Base-by-base conservation (phyloP, 345 rosid species). In the Gossypium mustelinum region DNA sequence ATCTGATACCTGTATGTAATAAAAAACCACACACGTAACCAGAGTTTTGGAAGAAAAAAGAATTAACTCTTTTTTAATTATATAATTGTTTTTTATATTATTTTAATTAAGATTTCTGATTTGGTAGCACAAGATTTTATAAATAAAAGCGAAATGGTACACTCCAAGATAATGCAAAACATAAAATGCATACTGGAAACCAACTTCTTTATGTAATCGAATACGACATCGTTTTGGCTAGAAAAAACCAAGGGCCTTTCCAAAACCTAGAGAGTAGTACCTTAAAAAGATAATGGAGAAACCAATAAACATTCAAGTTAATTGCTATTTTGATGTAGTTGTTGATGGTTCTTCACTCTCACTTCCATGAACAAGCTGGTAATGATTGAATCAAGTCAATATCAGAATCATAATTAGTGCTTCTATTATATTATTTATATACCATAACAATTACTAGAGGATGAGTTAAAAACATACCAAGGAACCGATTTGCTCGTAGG, bases 401-500 rank as follows among this genome's bases (percentile, higher is more conserved):
- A 60, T 17, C 16, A 58, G 73, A 10, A 48, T 4, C 57, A 70
- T 20, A 4, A 1, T 25, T n/a, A 69, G 41, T 11, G 14, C 1
- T 4, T 8, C 10, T 8, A 45, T 45, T 1, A 25, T 7, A 59
- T 12, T 11, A 25, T 24, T 12, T 8, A 54, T 1, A 51, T 14
- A 27, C 64, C 10, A 13, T 1, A 56, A 34, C 54, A 62, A 16
- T 2, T 12, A 25, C 47, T 44, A 45, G 63, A 64, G 25, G 18
- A 57, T 57, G 62, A 22, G 4, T 20, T 12, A 45, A 64, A 59
- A n/a, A 57, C 82, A 1, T 87, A 91, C 97, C 97, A 91, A 76
- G 51, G 97, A 86, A 77, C 97, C 97, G 39, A 87, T 87, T 84
- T 78, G 90, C 78, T 94, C 97, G 12, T 85, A 94, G 7, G 98